These are phyloP conservation scores for Mallotus nudiflorus DNA, from an alignment of 345 rosid species.

Conservation along the genomic window DNA sequence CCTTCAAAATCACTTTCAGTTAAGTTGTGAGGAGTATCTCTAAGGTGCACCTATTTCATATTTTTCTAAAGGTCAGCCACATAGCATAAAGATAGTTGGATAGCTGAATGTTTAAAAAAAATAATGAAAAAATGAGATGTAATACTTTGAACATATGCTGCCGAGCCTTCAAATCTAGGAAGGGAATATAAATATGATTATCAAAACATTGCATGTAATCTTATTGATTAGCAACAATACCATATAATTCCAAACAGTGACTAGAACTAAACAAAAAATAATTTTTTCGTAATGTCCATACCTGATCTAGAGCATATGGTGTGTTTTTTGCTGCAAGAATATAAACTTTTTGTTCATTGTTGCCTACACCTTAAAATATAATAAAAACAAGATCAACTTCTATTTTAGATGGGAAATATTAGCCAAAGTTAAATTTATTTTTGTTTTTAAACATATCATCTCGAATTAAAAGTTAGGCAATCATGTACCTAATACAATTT, in stretches of 20 bases:
- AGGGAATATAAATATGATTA: constrained; percentile 94
- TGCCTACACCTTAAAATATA: constrained; percentile 72
- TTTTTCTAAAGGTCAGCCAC: constrained; percentile 13
- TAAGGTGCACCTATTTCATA: constrained; percentile 78
- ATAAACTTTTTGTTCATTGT: constrained; percentile 87
- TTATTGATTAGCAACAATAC: constrained; percentile 28
- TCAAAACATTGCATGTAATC: constrained; percentile 90
- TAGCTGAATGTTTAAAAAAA: neutral
- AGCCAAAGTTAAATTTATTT: neutral
- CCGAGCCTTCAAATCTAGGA: constrained; percentile 87
- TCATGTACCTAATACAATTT: no score
- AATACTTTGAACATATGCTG: constrained; percentile 90
- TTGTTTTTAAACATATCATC: no score
- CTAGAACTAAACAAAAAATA: constrained; percentile 15
- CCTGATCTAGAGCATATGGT: constrained; percentile 96
- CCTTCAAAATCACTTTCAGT: constrained; percentile 82
- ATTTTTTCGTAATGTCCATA: constrained; percentile 14
- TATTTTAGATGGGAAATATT: neutral
- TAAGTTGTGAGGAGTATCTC: constrained; percentile 92
- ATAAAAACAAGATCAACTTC: constrained; percentile 8
- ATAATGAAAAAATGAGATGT: constrained; percentile 1
- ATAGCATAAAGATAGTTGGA: neutral
- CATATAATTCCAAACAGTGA: neutral
- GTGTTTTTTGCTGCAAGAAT: constrained; percentile 95
- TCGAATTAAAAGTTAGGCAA: no score